These are phyloP conservation scores for Rosa persica DNA, from an alignment of 306 rosid species.

Conservation along the genomic window DNA sequence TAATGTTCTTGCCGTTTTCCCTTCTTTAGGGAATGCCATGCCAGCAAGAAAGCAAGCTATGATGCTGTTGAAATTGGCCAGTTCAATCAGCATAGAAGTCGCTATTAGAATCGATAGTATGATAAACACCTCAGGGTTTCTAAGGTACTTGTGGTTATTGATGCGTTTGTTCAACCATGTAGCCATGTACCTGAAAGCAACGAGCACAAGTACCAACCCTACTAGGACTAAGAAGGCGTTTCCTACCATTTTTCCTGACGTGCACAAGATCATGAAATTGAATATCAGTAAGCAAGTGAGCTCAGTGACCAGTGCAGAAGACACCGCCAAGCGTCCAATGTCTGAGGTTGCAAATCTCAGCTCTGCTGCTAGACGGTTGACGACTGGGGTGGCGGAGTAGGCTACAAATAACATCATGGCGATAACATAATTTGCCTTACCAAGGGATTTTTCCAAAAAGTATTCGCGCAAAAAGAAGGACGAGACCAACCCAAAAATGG, in stretches of 20 bases:
- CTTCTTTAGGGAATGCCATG: conserved; percentile 67
- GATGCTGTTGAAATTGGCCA: conserved; percentile 57
- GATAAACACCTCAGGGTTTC: conserved; percentile 57
- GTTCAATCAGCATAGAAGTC: conserved; percentile 62
- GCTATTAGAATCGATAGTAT: conserved; percentile 53
- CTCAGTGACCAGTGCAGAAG: conserved; percentile 58
- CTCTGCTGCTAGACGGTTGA: conserved; percentile 71
- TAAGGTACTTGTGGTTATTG: conserved; percentile 64
- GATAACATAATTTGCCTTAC: conserved; percentile 21
- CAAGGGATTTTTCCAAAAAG: conserved; percentile 18
- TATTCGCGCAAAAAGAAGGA: conserved; percentile 54
- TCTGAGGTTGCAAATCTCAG: conserved; percentile 58
- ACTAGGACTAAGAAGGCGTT: conserved; percentile 25
- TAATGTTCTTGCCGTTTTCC: conserved; percentile 80
- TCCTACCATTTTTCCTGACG: not conserved
- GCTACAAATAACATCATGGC: conserved; percentile 48
- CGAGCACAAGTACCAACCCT: not conserved
- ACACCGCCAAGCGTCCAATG: conserved; percentile 58
- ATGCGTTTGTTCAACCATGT: conserved; percentile 62
- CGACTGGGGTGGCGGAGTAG: conserved; percentile 83
- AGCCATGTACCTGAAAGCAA: conserved; percentile 47
- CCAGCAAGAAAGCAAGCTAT: conserved; percentile 62
- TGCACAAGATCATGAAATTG: conserved; percentile 38
- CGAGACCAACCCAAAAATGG: conserved; percentile 45
- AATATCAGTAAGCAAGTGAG: conserved; percentile 58